These are phyloP conservation scores for Cicer cuneatum DNA, from an alignment of 306 rosid genomes.

Conservation along the genomic window DNA sequence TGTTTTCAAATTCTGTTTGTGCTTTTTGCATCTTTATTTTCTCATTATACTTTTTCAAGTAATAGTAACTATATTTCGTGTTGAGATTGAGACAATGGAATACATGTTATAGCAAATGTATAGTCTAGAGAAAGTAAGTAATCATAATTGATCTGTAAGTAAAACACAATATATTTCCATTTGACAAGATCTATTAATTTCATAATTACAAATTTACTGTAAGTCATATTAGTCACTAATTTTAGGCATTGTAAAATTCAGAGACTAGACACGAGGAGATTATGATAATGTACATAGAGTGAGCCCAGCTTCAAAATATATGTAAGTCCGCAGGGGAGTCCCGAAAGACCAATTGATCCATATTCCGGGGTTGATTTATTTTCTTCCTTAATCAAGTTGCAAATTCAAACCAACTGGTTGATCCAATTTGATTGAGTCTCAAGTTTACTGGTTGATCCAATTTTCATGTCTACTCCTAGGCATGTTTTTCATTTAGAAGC, in stretches of 20 bases:
- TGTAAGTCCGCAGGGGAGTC: background rate
- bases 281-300: background rate
- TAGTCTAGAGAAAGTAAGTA: background rate
- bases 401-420: background rate
- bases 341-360: background rate
- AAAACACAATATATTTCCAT: background rate
- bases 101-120: background rate
- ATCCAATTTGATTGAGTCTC: background rate
- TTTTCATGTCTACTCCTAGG: too few species aligned
- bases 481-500: too few species aligned
- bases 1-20: background rate
- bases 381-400: background rate
- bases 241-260: background rate
- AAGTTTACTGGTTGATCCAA: background rate
- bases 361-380: background rate
- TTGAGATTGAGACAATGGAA: background rate
- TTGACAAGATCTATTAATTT: background rate
- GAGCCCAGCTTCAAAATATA: background rate
- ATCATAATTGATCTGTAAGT: background rate
- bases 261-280: background rate
- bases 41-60: constrained; percentile 10
- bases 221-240: background rate
- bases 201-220: constrained; percentile 1
- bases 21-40: background rate
- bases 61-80: constrained; percentile 11